Evolutionary conservation across 1,284 basidiomycete species (phyloP).

Genomic region (Amylostereum areolatum): DNA sequence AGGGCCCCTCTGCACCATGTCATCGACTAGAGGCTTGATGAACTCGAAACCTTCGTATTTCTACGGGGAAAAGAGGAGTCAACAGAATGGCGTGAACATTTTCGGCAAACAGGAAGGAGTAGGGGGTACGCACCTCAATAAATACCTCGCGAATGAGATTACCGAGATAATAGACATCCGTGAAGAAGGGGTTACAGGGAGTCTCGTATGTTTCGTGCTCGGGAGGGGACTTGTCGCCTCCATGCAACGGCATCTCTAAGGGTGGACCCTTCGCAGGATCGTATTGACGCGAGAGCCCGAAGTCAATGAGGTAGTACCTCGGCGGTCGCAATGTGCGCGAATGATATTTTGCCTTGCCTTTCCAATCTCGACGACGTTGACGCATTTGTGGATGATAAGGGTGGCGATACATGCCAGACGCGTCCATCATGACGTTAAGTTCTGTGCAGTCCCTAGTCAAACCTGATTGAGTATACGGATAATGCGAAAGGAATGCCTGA

Average conservation of each 20-base stretch:
- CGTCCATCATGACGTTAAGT: slow-evolving; percentile 33
- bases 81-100: background rate
- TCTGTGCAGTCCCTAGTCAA: slow-evolving; percentile 31
- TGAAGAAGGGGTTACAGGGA: slow-evolving; percentile 25
- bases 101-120: too few species aligned
- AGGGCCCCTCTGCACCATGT: slow-evolving; percentile 21
- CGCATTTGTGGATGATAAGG: slow-evolving; percentile 19
- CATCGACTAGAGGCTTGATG: slow-evolving; percentile 15
- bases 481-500: background rate
- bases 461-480: too few species aligned
- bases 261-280: slow-evolving; percentile 13
- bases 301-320: slow-evolving; percentile 28
- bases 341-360: slow-evolving; percentile 12
- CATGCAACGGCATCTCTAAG: slow-evolving; percentile 10
- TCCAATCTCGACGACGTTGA: slow-evolving; percentile 10
- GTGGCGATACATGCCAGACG: slow-evolving; percentile 17
- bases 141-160: slow-evolving; percentile 24
- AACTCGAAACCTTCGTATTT: slow-evolving; percentile 19
- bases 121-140: slow-evolving; percentile 17
- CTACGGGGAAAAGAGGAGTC: background rate
- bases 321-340: slow-evolving; percentile 19
- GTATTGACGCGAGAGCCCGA: slow-evolving; percentile 21
- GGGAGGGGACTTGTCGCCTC: slow-evolving; percentile 18
- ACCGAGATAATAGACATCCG: slow-evolving; percentile 30
- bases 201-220: slow-evolving; percentile 13